A percentile compares a stretch with the other conserved stretches of the same genome.
Evolutionary conservation across 2,329 filamentous ascomycete species (phyloP).

Genomic region (Talaromyces marneffei): DNA sequence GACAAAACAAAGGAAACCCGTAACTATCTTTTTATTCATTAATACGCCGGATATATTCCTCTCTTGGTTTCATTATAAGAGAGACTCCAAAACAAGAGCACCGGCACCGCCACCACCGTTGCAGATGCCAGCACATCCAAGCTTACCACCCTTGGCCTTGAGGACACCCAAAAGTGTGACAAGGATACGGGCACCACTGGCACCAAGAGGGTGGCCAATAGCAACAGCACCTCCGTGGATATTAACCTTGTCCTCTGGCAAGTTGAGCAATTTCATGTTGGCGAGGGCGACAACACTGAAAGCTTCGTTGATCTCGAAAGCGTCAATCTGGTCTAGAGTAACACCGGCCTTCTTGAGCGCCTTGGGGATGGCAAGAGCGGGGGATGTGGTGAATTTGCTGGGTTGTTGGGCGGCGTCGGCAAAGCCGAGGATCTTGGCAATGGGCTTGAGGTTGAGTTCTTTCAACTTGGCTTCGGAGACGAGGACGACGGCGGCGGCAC

Average conservation of each 20-base stretch:
- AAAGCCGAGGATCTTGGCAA: constrained; percentile 97
- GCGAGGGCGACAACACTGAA: constrained; percentile 95
- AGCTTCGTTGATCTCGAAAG: constrained; percentile 98
- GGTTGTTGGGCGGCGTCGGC: constrained; percentile 87
- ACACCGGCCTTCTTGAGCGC: constrained; percentile 91
- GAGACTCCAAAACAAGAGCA: constrained; percentile 77
- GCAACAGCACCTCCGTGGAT: constrained; percentile 92
- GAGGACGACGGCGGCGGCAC: constrained; percentile 84
- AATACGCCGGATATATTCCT: background rate
- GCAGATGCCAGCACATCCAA: constrained; percentile 92
- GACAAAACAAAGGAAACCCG: background rate
- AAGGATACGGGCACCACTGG: constrained; percentile 88
- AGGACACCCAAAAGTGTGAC: constrained; percentile 85
- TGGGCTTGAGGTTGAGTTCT: constrained; percentile 80
- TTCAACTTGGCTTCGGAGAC: constrained; percentile 92
- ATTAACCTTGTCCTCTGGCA: constrained; percentile 84
- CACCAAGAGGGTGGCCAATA: constrained; percentile 85
- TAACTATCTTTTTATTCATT: background rate
- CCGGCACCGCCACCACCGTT: constrained; percentile 96
- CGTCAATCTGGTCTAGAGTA: constrained; percentile 71
- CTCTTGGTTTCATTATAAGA: constrained; percentile 28
- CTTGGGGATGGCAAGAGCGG: constrained; percentile 91
- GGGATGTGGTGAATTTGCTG: constrained; percentile 92
- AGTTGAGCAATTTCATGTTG: constrained; percentile 84
- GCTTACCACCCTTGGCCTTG: constrained; percentile 84